Evolutionary conservation across 495 filamentous ascomycete genomes (phyloP).

Genomic region (Glonium stellatum): DNA sequence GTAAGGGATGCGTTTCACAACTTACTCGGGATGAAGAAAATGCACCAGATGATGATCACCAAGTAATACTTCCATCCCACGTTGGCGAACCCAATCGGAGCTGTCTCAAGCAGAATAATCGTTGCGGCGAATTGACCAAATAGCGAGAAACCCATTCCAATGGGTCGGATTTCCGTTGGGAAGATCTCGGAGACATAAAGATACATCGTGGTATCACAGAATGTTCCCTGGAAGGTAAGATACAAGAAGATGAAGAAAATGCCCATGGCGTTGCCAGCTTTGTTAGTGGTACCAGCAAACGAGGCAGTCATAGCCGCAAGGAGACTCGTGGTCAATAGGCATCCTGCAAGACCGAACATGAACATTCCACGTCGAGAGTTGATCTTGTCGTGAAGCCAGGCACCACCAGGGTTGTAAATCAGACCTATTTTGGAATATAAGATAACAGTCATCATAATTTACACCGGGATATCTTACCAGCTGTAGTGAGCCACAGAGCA

Average conservation of each 20-base stretch:
- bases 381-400: constrained; percentile 10
- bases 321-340: not conserved
- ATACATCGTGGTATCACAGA: constrained; percentile 3
- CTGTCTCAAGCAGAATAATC: constrained; percentile 10
- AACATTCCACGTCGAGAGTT: constrained; percentile 4
- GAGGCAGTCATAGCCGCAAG: constrained; percentile 11
- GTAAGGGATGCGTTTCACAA: not conserved
- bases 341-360: constrained; percentile 5
- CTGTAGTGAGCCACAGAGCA: constrained; percentile 7
- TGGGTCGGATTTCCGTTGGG: constrained; percentile 9
- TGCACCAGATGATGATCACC: constrained; percentile 11
- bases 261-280: constrained; percentile 13
- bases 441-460: not conserved
- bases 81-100: constrained; percentile 15
- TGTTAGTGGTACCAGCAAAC: constrained; percentile 14
- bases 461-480: not conserved
- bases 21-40: constrained; percentile 13
- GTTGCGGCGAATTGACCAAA: constrained; percentile 17
- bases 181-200: constrained; percentile 12
- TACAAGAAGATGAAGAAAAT: constrained; percentile 21
- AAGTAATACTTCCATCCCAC: constrained; percentile 19
- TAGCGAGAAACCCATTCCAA: constrained; percentile 17
- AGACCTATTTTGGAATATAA: constrained; percentile 8
- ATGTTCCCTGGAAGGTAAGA: constrained; percentile 8
- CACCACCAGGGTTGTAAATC: constrained; percentile 2